Evolutionary conservation across 164 flowering plant genomes (phyloP).

Genomic region (Vitis amurensis): DNA sequence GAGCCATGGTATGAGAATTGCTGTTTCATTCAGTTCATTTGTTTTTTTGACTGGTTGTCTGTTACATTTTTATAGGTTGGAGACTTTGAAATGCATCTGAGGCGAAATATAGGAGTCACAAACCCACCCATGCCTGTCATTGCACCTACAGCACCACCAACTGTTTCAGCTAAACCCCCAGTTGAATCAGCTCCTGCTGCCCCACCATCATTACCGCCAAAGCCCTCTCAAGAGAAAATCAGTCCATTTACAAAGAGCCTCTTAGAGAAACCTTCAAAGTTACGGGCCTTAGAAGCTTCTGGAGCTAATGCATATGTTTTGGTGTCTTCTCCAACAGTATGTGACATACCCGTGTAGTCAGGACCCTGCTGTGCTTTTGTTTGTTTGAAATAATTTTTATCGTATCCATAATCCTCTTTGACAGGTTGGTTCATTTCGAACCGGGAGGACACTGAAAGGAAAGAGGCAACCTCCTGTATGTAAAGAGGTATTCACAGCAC

Average conservation of each 20-base stretch:
- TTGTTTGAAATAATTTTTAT: neutral
- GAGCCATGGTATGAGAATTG: too few species aligned
- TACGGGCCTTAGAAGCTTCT: slow-evolving; percentile 74
- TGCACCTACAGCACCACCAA: slow-evolving; percentile 52
- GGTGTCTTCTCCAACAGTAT: slow-evolving; percentile 79
- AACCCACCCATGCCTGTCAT: slow-evolving; percentile 35
- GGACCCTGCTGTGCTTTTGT: slow-evolving; percentile 1
- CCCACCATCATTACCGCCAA: slow-evolving; percentile 44
- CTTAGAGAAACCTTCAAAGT: slow-evolving; percentile 50
- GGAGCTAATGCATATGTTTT: slow-evolving; percentile 70
- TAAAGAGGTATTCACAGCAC: slow-evolving; percentile 63
- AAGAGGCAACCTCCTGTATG: slow-evolving; percentile 74
- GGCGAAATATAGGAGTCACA: slow-evolving; percentile 60
- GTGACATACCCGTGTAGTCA: slow-evolving; percentile 11
- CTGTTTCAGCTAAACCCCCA: slow-evolving; percentile 64
- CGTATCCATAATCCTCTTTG: neutral
- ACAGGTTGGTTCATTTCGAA: slow-evolving; percentile 85
- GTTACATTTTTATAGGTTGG: slow-evolving; percentile 58
- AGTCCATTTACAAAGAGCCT: slow-evolving; percentile 58
- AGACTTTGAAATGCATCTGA: slow-evolving; percentile 85
- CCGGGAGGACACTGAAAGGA: slow-evolving; percentile 77
- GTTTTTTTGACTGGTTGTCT: neutral
- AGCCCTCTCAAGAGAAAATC: slow-evolving; percentile 39
- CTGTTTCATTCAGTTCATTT: neutral
- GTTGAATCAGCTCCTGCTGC: slow-evolving; percentile 45